Evolutionary conservation across 2,329 filamentous ascomycete species (phyloP).

Genomic region (Pseudopyricularia cyperi): DNA sequence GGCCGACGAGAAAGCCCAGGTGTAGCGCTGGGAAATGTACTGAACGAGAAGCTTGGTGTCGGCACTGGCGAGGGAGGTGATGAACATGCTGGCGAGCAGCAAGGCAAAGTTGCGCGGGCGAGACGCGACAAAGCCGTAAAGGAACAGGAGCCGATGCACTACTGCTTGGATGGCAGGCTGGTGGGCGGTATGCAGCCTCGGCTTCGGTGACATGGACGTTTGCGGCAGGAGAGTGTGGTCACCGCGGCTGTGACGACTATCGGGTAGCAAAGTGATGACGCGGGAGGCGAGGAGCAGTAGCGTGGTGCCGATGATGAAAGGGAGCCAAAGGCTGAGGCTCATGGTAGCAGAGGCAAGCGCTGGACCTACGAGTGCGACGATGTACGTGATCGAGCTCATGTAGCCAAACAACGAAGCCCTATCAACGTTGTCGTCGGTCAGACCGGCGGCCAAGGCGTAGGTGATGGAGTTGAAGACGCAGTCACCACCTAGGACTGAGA

Average conservation of each 20-base stretch:
- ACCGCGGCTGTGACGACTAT: conserved; percentile 8
- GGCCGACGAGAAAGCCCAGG: conserved; percentile 30
- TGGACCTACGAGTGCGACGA: conserved; percentile 31
- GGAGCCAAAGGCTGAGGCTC: conserved; percentile 27
- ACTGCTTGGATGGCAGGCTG: background rate
- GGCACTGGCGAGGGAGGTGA: conserved; percentile 34
- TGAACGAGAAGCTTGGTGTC: conserved; percentile 36
- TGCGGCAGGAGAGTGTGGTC: conserved; percentile 2
- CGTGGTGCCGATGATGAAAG: conserved; percentile 25
- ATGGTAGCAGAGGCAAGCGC: conserved; percentile 32
- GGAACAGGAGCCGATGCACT: conserved; percentile 12
- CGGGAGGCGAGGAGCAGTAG: conserved; percentile 21
- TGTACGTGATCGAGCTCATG: conserved; percentile 33
- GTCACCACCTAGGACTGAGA: conserved; percentile 34
- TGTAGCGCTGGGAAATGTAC: conserved; percentile 35
- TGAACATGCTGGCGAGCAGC: conserved; percentile 28
- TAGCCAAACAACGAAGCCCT: conserved; percentile 37
- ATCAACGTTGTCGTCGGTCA: conserved; percentile 28
- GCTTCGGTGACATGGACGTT: background rate
- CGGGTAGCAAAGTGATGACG: conserved; percentile 17
- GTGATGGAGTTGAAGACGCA: conserved; percentile 37
- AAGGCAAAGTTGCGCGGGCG: conserved; percentile 28
- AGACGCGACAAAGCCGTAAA: conserved; percentile 19
- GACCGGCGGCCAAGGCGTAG: conserved; percentile 28
- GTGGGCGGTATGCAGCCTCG: background rate